These are phyloP conservation scores for Cyberlindnera amylophila DNA, from an alignment of 805 yeast species.

Conservation along the genomic window DNA sequence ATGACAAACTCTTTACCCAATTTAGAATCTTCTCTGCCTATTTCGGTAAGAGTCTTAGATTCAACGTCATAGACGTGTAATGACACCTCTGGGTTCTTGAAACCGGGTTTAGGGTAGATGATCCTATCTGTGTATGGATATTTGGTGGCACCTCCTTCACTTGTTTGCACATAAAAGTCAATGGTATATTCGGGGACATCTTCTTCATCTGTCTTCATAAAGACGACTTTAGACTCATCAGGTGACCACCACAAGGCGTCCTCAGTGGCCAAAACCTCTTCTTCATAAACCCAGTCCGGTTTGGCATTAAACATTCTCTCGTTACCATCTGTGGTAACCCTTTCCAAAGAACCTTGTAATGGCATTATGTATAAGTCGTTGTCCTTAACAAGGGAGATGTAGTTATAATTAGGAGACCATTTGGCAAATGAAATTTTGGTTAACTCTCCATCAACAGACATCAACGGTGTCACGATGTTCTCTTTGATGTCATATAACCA, in stretches of 20 bases:
- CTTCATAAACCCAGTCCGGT: constrained; percentile 95
- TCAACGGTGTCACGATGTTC: constrained; percentile 28
- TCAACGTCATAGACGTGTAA: constrained; percentile 41
- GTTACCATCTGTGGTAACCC: constrained; percentile 63
- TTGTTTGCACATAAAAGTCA: constrained; percentile 63
- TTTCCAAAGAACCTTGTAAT: constrained; percentile 31
- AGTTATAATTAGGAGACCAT: constrained; percentile 72
- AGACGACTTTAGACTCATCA: constrained; percentile 58
- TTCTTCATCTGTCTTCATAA: constrained; percentile 66
- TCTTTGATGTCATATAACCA: constrained; percentile 36
- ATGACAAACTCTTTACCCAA: constrained; percentile 47
- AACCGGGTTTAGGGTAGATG: constrained; percentile 84
- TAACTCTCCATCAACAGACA: constrained; percentile 21
- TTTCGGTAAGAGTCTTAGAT: constrained; percentile 31
- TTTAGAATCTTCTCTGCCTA: constrained; percentile 20
- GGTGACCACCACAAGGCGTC: constrained; percentile 87
- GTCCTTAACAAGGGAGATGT: constrained; percentile 59
- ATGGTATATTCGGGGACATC: constrained; percentile 66
- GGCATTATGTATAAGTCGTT: constrained; percentile 62
- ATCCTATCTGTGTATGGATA: constrained; percentile 59
- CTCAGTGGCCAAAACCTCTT: constrained; percentile 72
- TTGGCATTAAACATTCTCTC: constrained; percentile 69
- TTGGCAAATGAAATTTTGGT: constrained; percentile 42
- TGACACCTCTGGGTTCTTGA: constrained; percentile 64
- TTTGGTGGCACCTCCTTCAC: constrained; percentile 35